These are phyloP conservation scores for Geotrichum citri-aurantii DNA, from an alignment of 1,139 yeast genomes.

Conservation along the genomic window DNA sequence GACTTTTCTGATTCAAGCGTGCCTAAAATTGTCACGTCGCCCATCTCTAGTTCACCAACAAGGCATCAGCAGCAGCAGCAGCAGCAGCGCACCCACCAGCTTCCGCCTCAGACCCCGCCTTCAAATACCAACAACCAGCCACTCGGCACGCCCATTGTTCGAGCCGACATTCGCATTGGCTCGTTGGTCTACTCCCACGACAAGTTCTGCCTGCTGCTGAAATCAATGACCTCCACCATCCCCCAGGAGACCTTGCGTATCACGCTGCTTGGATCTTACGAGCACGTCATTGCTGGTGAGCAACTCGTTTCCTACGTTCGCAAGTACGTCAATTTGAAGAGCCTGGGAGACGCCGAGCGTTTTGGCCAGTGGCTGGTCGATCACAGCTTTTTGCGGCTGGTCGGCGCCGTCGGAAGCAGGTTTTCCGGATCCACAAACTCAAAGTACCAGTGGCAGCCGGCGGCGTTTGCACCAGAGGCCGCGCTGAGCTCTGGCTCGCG, in stretches of 20 bases:
- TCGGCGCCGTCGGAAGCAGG: conserved; percentile 52
- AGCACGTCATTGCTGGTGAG: conserved; percentile 58
- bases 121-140: background rate
- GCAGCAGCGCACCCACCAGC: background rate
- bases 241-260: conserved; percentile 49
- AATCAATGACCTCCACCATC: conserved; percentile 37
- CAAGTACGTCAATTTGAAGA: conserved; percentile 30
- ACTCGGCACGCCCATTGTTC: background rate
- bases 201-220: conserved; percentile 32
- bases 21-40: conserved; percentile 17
- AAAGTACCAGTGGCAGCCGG: conserved; percentile 75
- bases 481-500: background rate
- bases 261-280: conserved; percentile 61
- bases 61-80: background rate
- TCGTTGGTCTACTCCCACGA: conserved; percentile 28
- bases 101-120: background rate
- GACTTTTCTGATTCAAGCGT: conserved; percentile 34
- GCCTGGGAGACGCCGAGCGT: conserved; percentile 50
- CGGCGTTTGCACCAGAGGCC: conserved; percentile 36
- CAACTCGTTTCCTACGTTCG: conserved; percentile 57
- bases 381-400: conserved; percentile 58
- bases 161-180: conserved; percentile 30
- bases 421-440: conserved; percentile 77
- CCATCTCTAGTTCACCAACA: background rate
- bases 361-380: conserved; percentile 73